Conservation (phyloP, 192 early-diverging fungal species). For the Coemansia nantahalensis region DNA sequence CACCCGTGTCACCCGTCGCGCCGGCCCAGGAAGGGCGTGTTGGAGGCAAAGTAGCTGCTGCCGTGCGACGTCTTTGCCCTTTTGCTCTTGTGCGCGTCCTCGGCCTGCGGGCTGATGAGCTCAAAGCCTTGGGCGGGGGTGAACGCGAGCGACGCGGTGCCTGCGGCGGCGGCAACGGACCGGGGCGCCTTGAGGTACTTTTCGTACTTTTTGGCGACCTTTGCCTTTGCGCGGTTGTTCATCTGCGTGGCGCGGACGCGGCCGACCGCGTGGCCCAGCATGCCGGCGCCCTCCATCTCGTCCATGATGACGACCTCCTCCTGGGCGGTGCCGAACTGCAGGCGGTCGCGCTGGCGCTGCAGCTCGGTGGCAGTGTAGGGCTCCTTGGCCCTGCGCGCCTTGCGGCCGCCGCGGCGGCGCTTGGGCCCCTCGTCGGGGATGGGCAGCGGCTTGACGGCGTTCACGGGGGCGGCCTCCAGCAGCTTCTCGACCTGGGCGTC, state of each 20-base stretch:
- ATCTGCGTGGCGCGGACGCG: constrained; percentile 69
- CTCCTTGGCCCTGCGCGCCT: constrained; percentile 82
- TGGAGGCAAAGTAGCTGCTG: constrained; percentile 75
- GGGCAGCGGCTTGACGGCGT: constrained; percentile 85
- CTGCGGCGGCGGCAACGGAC: constrained; percentile 58
- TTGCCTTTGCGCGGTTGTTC: constrained; percentile 72
- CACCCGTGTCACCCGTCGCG: constrained; percentile 1
- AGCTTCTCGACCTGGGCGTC: constrained; percentile 85
- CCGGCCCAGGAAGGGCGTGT: constrained; percentile 60
- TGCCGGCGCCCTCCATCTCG: constrained; percentile 83
- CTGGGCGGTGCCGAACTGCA: constrained; percentile 90
- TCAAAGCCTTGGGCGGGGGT: constrained; percentile 96
- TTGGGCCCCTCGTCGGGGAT: constrained; percentile 90
- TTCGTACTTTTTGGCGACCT: constrained; percentile 57
- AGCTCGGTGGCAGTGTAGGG: constrained; percentile 81
- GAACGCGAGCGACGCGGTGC: constrained; percentile 87
- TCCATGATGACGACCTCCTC: constrained; percentile 84
- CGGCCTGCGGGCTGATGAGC: constrained; percentile 77
- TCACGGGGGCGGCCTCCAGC: constrained; percentile 80
- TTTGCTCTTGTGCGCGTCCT: constrained; percentile 43
- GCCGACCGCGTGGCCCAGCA: constrained; percentile 75
- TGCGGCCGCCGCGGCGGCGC: constrained; percentile 86
- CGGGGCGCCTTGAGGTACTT: constrained; percentile 46
- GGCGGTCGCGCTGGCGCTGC: constrained; percentile 84
- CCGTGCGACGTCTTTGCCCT: constrained; percentile 64